Evolutionary conservation across 441 rosid genomes (phyloP).

Genomic region (Gossypium schwendimanii): DNA sequence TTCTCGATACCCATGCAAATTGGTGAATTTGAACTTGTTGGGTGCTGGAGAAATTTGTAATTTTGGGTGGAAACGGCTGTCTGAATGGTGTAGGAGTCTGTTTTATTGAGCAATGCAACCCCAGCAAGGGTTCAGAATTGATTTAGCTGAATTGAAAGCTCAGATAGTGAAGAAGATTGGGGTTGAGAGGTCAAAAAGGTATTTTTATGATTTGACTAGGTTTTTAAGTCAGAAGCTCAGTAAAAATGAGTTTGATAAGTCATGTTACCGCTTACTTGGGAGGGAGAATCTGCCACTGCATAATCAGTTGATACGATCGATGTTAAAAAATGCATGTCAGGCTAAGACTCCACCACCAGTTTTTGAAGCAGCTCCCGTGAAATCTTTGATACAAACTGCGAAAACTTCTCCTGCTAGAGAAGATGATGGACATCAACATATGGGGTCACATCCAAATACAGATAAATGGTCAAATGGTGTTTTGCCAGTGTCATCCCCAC

Average conservation of each 20-base stretch:
- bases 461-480: slow-evolving; percentile 70
- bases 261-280: slow-evolving; percentile 59
- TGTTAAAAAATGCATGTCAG: slow-evolving; percentile 66
- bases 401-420: slow-evolving; percentile 41
- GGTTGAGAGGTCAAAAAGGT: slow-evolving; percentile 62
- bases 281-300: slow-evolving; percentile 80
- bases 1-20: slow-evolving; percentile 24
- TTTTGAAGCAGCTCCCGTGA: slow-evolving; percentile 11
- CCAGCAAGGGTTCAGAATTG: slow-evolving; percentile 62
- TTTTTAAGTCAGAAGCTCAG: slow-evolving; percentile 66
- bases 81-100: slow-evolving; percentile 44
- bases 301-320: slow-evolving; percentile 62
- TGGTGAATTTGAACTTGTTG: slow-evolving; percentile 29
- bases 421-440: slow-evolving; percentile 52
- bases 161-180: slow-evolving; percentile 76
- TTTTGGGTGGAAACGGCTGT: slow-evolving; percentile 17
- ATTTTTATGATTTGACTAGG: slow-evolving; percentile 59
- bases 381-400: slow-evolving; percentile 31
- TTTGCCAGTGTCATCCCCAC: slow-evolving; percentile 36
- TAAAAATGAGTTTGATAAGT: slow-evolving; percentile 75
- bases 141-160: slow-evolving; percentile 67
- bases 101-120: slow-evolving; percentile 65
- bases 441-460: slow-evolving; percentile 36
- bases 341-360: slow-evolving; percentile 54
- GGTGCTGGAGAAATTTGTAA: slow-evolving; percentile 25